phyloP scores from a whole-genome alignment of 495 filamentous ascomycete species.

The Penicillium bialowiezense region DNA sequence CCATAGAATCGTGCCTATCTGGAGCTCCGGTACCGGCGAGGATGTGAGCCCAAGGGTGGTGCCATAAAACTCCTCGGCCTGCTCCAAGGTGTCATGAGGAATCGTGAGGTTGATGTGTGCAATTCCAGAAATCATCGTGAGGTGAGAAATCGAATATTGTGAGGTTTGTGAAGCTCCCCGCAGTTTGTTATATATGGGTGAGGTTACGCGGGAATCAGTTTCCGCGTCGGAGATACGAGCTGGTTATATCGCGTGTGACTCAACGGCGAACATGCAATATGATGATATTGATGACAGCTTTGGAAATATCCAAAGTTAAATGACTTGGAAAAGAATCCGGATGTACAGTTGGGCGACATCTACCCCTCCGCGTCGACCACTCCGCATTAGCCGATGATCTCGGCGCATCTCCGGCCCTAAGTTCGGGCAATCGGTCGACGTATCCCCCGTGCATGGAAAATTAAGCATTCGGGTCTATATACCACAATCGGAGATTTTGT shows the following conservation, averaged over 20 bases:
- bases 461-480: no score
- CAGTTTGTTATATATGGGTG: neutral
- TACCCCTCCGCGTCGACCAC: neutral
- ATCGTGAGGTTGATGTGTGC: constrained; percentile 62
- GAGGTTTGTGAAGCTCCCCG: neutral
- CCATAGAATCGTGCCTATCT: constrained; percentile 52
- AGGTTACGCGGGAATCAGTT: constrained; percentile 3
- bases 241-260: neutral
- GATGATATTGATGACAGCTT: no score
- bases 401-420: no score
- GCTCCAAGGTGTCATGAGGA: constrained; percentile 48
- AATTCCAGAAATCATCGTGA: constrained; percentile 54
- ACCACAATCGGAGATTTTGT: neutral
- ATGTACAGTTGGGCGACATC: no score
- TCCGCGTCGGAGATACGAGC: neutral
- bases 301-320: no score
- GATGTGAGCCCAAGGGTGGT: constrained; percentile 50
- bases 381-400: no score
- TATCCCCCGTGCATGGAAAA: no score
- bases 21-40: constrained; percentile 48
- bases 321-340: neutral
- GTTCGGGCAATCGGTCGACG: no score
- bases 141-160: neutral
- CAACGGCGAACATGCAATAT: neutral
- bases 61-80: constrained; percentile 55